phyloP scores from a whole-genome alignment of 1,284 basidiomycete species.

The Malassezia yamatoensis region DNA sequence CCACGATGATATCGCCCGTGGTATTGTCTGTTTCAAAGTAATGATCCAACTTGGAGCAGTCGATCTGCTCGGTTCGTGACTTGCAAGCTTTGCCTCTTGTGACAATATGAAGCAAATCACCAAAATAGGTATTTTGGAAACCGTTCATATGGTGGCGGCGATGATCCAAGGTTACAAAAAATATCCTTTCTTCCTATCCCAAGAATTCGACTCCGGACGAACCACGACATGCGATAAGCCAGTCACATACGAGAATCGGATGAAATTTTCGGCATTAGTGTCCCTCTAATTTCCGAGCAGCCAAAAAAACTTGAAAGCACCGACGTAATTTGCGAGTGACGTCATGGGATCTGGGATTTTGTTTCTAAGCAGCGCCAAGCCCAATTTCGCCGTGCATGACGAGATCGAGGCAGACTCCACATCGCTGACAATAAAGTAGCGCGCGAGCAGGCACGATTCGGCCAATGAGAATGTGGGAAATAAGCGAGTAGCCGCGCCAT shows the following conservation, averaged over 20 bases:
- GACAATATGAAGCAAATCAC: neutral
- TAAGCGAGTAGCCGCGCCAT: neutral
- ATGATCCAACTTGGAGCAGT: neutral
- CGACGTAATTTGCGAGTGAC: too few relatives aligned
- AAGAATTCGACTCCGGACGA: too few relatives aligned
- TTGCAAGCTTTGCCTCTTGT: neutral
- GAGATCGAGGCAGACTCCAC: too few relatives aligned
- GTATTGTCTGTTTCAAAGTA: neutral
- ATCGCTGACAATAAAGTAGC: too few relatives aligned
- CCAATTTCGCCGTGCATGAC: too few relatives aligned
- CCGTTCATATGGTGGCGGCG: neutral
- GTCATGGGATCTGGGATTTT: too few relatives aligned
- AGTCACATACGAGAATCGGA: neutral
- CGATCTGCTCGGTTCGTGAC: neutral
- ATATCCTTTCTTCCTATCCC: too few relatives aligned
- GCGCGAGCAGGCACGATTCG: too few relatives aligned
- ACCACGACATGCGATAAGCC: too few relatives aligned
- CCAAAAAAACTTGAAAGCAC: too few relatives aligned
- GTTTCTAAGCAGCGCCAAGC: too few relatives aligned
- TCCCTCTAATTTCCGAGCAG: neutral
- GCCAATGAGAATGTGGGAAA: neutral
- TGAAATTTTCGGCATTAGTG: neutral
- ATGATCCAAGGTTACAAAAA: neutral
- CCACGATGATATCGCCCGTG: slow-evolving; percentile 46
- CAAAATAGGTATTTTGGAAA: neutral